These are phyloP conservation scores for Apiospora rasikravindrae DNA, from an alignment of 2,329 filamentous ascomycete genomes.

Conservation along the genomic window DNA sequence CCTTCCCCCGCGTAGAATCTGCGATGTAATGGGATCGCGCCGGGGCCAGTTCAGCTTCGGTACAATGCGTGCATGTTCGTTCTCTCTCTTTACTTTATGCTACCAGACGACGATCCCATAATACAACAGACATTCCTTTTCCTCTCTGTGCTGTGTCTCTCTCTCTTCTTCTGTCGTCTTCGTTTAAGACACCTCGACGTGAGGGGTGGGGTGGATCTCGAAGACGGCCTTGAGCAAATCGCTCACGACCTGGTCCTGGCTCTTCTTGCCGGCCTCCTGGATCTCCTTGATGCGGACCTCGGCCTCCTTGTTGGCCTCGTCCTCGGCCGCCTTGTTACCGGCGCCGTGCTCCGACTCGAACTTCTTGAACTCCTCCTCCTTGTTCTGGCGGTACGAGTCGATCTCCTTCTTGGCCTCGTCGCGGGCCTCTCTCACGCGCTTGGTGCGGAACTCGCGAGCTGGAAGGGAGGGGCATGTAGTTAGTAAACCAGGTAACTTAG, in stretches of 20 bases:
- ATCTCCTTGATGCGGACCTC: conserved; percentile 85
- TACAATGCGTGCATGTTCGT: neutral
- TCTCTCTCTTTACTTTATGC: neutral
- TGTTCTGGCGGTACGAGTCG: conserved; percentile 85
- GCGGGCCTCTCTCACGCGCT: conserved; percentile 95
- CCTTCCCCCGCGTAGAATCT: neutral
- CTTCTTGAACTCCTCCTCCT: conserved; percentile 93
- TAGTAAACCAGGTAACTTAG: neutral
- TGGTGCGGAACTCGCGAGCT: conserved; percentile 71
- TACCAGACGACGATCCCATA: neutral
- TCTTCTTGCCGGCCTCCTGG: conserved; percentile 77
- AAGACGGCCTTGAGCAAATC: conserved; percentile 86
- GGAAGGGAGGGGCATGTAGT: conserved; percentile 31
- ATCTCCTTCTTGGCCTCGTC: conserved; percentile 98
- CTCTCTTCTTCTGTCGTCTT: no score
- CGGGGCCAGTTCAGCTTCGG: neutral
- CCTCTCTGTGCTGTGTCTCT: neutral
- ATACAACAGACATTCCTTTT: neutral
- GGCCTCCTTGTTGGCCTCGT: conserved; percentile 79
- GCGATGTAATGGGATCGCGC: neutral
- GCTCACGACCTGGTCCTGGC: conserved; percentile 78
- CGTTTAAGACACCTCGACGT: conserved; percentile 26
- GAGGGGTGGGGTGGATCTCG: conserved; percentile 74
- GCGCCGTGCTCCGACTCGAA: conserved; percentile 92
- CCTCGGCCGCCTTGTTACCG: conserved; percentile 82